Percentiles rank a stretch among this genome's conserved stretches.
Conservation (phyloP, 495 filamentous ascomycete genomes). For the Penicillium paxilli region DNA sequence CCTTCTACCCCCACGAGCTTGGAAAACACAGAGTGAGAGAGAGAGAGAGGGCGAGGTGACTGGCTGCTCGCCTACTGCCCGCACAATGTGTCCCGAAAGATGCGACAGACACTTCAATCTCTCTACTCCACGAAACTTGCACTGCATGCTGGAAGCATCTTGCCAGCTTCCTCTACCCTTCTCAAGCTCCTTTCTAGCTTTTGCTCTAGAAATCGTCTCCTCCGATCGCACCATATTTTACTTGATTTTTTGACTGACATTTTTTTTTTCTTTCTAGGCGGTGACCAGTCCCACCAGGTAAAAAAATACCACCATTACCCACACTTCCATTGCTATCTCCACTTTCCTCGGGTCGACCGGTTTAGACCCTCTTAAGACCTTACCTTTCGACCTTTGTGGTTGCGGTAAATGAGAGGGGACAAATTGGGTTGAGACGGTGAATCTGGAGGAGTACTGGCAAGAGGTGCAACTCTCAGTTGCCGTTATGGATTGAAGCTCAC, state of each 20-base stretch:
- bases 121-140: neutral
- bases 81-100: too few species aligned
- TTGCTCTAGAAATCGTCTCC: neutral
- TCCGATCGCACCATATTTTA: slow-evolving; percentile 6
- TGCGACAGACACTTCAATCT: too few species aligned
- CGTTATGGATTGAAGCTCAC: neutral
- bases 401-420: too few species aligned
- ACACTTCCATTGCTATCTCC: too few species aligned
- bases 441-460: too few species aligned
- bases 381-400: too few species aligned
- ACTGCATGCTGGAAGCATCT: neutral
- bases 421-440: too few species aligned
- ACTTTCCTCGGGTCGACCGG: slow-evolving; percentile 1
- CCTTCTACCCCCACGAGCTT: neutral
- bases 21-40: neutral
- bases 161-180: neutral
- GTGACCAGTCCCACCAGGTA: slow-evolving; percentile 74
- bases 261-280: slow-evolving; percentile 52
- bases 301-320: too few species aligned
- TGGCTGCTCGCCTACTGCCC: neutral
- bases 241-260: slow-evolving; percentile 24
- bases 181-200: neutral
- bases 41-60: too few species aligned
- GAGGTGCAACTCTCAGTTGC: neutral
- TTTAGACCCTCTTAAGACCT: too few species aligned